Percentiles rank a stretch among this genome's conserved stretches.
These are phyloP conservation scores for Aspergillus sp. DNA, from an alignment of 2,329 filamentous ascomycete genomes.

Conservation along the genomic window DNA sequence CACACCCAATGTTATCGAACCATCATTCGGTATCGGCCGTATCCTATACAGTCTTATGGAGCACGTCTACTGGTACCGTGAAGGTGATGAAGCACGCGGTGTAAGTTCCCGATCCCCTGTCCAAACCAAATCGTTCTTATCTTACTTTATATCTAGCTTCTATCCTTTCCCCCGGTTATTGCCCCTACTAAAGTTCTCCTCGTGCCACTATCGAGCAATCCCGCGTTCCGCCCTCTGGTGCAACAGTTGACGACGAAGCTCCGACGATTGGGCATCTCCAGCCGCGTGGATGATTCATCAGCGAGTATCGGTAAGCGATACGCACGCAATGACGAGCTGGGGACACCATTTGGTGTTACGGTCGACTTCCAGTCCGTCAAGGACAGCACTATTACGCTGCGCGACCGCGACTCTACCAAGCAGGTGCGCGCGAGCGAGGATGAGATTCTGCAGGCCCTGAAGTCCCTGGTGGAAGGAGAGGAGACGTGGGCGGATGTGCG, in stretches of 20 bases:
- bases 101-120: slow-evolving; percentile 56
- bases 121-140: slow-evolving; percentile 5
- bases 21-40: slow-evolving; percentile 93
- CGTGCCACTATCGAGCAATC: slow-evolving; percentile 80
- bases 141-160: slow-evolving; percentile 49
- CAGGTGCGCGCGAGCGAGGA: slow-evolving; percentile 84
- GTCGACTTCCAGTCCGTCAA: slow-evolving; percentile 94
- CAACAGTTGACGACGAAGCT: slow-evolving; percentile 73
- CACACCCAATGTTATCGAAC: slow-evolving; percentile 94
- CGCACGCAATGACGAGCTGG: slow-evolving; percentile 90
- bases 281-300: slow-evolving; percentile 83
- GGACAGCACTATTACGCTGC: slow-evolving; percentile 80
- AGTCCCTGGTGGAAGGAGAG: slow-evolving; percentile 61
- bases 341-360: slow-evolving; percentile 90
- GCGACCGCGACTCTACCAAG: slow-evolving; percentile 86
- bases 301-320: slow-evolving; percentile 95
- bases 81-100: slow-evolving; percentile 78
- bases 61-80: slow-evolving; percentile 92
- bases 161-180: slow-evolving; percentile 73
- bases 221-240: slow-evolving; percentile 76
- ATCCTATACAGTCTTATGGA: slow-evolving; percentile 93
- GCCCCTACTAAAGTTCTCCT: slow-evolving; percentile 96
- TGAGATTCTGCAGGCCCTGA: slow-evolving; percentile 74
- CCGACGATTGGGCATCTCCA: slow-evolving; percentile 74
- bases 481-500: slow-evolving; percentile 71